Base-by-base conservation (phyloP, 345 rosid genomes). In the Lenwebbia sp. region DNA sequence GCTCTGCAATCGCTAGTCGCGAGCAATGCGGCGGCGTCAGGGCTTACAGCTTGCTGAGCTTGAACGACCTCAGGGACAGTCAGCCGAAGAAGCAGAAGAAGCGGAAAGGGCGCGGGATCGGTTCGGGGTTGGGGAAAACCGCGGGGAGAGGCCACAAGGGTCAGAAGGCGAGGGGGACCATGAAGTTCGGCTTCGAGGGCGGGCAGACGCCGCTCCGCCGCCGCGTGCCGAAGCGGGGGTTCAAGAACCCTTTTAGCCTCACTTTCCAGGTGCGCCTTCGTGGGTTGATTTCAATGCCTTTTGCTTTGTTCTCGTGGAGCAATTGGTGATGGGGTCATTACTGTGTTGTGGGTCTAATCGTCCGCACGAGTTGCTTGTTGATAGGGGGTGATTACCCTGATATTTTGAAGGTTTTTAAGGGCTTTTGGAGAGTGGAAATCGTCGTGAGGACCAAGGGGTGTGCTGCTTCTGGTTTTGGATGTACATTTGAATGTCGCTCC, bases 141-240 rank as follows among this genome's bases (percentile, higher is more conserved):
- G 99, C 98, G 3, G 99, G 99, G 65, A 90, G 99, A 85, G 99
- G 99, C 83, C 99, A 97, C 87, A 97, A 97, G 91, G 99, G 99
- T 0, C 99, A 97, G 92, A 96, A 91, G 85, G 99, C 99, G 3
- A 91, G 99, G 88, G 98, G 98, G 44, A 92, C 94, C 26, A 89
- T 92, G 89, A 96, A 95, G 91, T 93, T 95, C 83, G 99, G 99
- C 17, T 97, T 97, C 84, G 99, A 96, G 92, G 99, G 99, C 84
- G 99, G 99, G 0, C 99, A 97, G 89, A 96, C 99, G 7, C 99
- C 99, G 0, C 57, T 97, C 91, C 96, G 99, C 25, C 95, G 99
- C 3, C 94, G 99, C 26, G 54, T 96, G 87, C 99, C 99, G 2
- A 97, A 97, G 89, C 92, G 99, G 82, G 99, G 99, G 6, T 96